Evolutionary conservation across 805 yeast species (phyloP), one percentile per base, ranked within the genome.

Genomic region (Candida takata): DNA sequence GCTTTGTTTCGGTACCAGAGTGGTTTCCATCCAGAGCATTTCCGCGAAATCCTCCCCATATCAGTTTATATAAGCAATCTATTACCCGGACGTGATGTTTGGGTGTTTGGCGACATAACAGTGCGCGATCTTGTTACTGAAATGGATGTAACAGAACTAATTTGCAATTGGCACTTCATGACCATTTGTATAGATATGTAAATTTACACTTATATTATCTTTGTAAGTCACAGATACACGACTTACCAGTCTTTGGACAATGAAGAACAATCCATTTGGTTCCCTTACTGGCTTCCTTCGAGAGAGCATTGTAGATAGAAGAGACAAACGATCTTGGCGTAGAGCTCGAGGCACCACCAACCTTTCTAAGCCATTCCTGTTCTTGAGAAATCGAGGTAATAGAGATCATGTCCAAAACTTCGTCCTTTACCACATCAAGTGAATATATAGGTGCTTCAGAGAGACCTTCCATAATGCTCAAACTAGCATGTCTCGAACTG

Each of bases 321-420:
- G 74, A 62, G 8, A 90, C 79, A 60, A 82, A 88, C 36, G 87
- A 85, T 55, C 86, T 69, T 12, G 95, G 94, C 1, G 79, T 69
- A 4, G 92, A 65, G 48, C 77, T 83, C n/a, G 82, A 73, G 10
- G 82, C 74, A 14, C 90, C 86, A 7, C 88, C 84, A 5, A 90
- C 86, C 46, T 84, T 82, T 48, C 94, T 71, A 35, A 80, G 63
- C 72, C 74, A 71, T 67, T 84, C 90, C 42, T 85, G 95, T 33
- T 76, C 79, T 43, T 76, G 86, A 20, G 69, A 66, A n/a, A 85
- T 58, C 0, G 94, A 80, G 0, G 88, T 81, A 3, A 80, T 72
- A 11, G 83, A 69, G 27, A 90, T 83, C 71, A 87, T 83, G 34
- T 87, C 90, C 42, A 92, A 57, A 3, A 85, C 83, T 42, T 87